Base-by-base conservation (phyloP, 495 filamentous ascomycete genomes). In the Talaromyces liani region DNA sequence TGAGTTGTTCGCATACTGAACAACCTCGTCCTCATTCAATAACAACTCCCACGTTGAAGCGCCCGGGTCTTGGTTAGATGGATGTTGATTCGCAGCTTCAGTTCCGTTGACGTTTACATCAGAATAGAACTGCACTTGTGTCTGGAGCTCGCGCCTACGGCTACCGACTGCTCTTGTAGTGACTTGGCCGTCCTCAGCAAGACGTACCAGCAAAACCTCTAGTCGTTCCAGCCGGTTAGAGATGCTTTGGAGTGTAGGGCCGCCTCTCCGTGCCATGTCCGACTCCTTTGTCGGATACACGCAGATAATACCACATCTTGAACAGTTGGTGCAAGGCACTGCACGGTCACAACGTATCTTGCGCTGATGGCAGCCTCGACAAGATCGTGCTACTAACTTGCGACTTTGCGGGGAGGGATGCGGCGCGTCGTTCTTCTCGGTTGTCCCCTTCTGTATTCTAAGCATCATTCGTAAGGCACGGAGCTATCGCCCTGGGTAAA, bases 271-370 rank as follows among this genome's bases (percentile, higher is more conserved):
- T 25, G 36, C 33, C 34, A 41, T 70, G 79, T 84, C 62, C 78
- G 71, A 12, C 79, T 79, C 36, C 79, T 71, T 54, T 80, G 82
- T 7, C 78, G 80, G 78, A 41, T 83, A 79, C 2, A 82, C 75
- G 65, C 84, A 87, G 58, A 82, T 77, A 53, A 80, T 75, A 34
- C 75, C 68, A 66, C 81, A 77, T 75, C 82, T 88, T 71, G 83
- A 71, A 68, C 85, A 87, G 73, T 85, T 85, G 62, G 80, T 79
- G 64, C 85, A 87, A 33, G 84, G 85, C 66, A 85, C 80, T 65
- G 76, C 79, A 70, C 81, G 80, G 70, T 87, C 84, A 71, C 85
- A 88, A 31, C 81, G 80, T 51, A 87, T 84, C 72, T 88, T 88
- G 36, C 85, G 80, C 69, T 83, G 83, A 64, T 86, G 83, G 66